Percentiles rank a stretch among this genome's conserved stretches.
phyloP scores from a whole-genome alignment of 2,329 filamentous ascomycete species.

The Ciborinia camelliae region DNA sequence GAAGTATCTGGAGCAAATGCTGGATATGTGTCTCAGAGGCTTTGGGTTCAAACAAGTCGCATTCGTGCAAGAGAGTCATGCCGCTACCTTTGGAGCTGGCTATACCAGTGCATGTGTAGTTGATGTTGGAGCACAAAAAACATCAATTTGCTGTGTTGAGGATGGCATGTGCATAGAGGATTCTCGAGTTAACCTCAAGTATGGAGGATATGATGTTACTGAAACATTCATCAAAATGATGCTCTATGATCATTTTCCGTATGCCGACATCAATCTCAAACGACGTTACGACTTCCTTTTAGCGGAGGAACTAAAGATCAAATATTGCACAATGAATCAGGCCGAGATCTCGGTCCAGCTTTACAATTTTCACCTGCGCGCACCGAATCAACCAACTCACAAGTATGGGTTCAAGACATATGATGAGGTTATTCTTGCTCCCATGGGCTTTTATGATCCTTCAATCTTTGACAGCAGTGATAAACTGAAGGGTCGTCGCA shows the following conservation, averaged over 20 bases:
- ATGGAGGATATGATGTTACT: conserved; percentile 87
- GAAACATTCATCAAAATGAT: conserved; percentile 97
- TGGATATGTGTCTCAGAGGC: conserved; percentile 82
- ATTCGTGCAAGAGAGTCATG: conserved; percentile 94
- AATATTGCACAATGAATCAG: conserved; percentile 87
- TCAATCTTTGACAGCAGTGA: conserved; percentile 76
- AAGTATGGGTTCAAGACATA: conserved; percentile 98
- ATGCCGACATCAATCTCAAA: conserved; percentile 87
- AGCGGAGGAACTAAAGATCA: conserved; percentile 93
- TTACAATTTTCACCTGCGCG: conserved; percentile 85
- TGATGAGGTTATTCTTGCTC: conserved; percentile 90
- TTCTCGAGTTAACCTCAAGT: conserved; percentile 92
- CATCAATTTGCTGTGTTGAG: conserved; percentile 93
- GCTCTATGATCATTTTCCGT: conserved; percentile 93
- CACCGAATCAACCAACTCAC: conserved; percentile 80
- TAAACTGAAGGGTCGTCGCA: conserved; percentile 77
- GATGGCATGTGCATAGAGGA: conserved; percentile 94
- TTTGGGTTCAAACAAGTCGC: conserved; percentile 87
- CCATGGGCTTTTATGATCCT: conserved; percentile 92
- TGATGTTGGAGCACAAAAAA: conserved; percentile 95
- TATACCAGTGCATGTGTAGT: conserved; percentile 94
- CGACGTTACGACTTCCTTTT: conserved; percentile 88
- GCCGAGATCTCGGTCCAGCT: conserved; percentile 84
- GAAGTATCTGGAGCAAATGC: conserved; percentile 77
- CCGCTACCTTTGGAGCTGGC: conserved; percentile 90